phyloP scores from a whole-genome alignment of 768 basidiomycete genomes.

The Pluteus cervinus region DNA sequence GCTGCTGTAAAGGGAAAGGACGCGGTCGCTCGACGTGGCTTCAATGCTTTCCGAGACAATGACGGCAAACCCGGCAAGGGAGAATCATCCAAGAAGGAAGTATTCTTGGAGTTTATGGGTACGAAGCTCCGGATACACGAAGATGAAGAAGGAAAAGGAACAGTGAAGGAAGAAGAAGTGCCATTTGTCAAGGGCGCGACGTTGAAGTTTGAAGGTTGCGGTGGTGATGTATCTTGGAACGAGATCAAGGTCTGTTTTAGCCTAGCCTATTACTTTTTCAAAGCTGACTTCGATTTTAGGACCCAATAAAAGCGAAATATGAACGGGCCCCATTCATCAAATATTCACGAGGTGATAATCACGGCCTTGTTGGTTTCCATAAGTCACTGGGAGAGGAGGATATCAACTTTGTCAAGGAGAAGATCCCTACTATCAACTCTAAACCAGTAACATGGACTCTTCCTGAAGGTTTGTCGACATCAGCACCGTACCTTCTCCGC shows the following conservation, averaged over 20 bases:
- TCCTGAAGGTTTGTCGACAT: constrained; percentile 47
- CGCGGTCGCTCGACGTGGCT: constrained; percentile 46
- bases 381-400: constrained; percentile 69
- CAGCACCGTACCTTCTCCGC: background rate
- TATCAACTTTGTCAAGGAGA: constrained; percentile 60
- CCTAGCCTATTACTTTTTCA: background rate
- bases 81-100: constrained; percentile 38
- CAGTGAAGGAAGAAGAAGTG: constrained; percentile 54
- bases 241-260: constrained; percentile 39
- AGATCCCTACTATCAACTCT: constrained; percentile 57
- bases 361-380: constrained; percentile 55
- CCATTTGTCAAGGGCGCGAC: constrained; percentile 51
- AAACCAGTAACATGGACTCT: constrained; percentile 60
- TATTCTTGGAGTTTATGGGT: constrained; percentile 74
- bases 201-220: constrained; percentile 52
- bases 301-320: constrained; percentile 44
- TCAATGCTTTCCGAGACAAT: constrained; percentile 79
- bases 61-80: constrained; percentile 29
- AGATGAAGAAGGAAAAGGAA: constrained; percentile 56
- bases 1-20: constrained; percentile 57
- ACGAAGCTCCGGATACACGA: constrained; percentile 57
- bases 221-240: constrained; percentile 40
- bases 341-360: constrained; percentile 37
- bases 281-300: constrained; percentile 17
- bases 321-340: constrained; percentile 49